phyloP scores from a whole-genome alignment of 116 monocot species.

The Thalassia testudinum region DNA sequence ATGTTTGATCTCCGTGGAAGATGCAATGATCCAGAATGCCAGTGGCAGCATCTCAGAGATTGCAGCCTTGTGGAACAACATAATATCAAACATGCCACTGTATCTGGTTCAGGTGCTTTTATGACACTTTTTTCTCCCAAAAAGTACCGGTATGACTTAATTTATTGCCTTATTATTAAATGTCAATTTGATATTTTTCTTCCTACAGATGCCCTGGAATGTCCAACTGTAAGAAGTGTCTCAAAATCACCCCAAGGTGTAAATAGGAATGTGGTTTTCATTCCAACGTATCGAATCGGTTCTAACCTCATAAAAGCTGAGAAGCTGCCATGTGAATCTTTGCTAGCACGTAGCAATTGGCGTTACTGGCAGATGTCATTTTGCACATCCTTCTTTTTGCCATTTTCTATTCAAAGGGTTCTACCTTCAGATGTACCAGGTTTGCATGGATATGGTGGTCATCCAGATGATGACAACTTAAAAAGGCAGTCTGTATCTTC shows the following conservation, averaged over 20 bases:
- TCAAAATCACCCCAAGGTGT: constrained; percentile 3
- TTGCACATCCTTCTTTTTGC: constrained; percentile 46
- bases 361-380: constrained; percentile 60
- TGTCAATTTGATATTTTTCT: no score
- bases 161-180: no score
- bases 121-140: no score
- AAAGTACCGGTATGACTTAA: no score
- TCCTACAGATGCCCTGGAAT: constrained; percentile 1
- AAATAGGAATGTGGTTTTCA: constrained; percentile 9
- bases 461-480: constrained; percentile 27
- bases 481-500: constrained; percentile 25
- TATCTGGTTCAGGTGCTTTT: background rate
- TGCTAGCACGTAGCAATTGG: constrained; percentile 41
- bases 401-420: constrained; percentile 50
- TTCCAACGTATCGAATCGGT: constrained; percentile 70
- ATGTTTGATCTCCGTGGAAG: constrained; percentile 93
- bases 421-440: constrained; percentile 40
- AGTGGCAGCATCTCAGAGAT: constrained; percentile 52
- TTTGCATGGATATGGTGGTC: constrained; percentile 27
- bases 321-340: constrained; percentile 14
- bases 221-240: constrained; percentile 10
- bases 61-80: background rate
- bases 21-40: constrained; percentile 84
- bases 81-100: no score
- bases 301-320: constrained; percentile 42